These are phyloP conservation scores for Spatholobus suberectus DNA, from an alignment of 306 rosid genomes.

Conservation along the genomic window DNA sequence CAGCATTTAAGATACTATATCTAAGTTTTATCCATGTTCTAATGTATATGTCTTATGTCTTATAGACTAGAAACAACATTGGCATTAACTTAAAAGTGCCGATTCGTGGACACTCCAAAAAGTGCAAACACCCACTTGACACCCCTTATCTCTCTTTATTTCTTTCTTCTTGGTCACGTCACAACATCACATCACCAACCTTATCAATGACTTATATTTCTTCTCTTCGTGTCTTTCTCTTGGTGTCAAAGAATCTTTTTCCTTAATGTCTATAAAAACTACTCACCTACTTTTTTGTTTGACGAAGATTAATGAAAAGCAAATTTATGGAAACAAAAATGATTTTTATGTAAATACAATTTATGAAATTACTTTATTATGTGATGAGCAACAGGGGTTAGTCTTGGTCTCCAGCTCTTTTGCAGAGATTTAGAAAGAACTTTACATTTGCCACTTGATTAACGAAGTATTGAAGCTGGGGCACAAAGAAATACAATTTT, in stretches of 20 bases:
- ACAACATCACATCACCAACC: background rate
- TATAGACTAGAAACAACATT: background rate
- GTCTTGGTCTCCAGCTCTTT: constrained; percentile 13
- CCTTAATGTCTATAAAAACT: background rate
- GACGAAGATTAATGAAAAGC: background rate
- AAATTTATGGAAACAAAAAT: background rate
- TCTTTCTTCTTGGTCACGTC: background rate
- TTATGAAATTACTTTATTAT: background rate
- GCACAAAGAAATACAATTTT: background rate
- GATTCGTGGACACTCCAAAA: background rate
- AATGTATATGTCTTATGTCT: background rate
- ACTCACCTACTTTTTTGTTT: background rate
- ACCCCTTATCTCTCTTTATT: background rate
- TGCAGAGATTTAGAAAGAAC: background rate
- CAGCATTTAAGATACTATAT: too few species aligned
- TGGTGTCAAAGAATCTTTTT: background rate
- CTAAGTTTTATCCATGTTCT: too few species aligned
- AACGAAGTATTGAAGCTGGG: constrained; percentile 13
- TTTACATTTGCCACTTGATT: background rate
- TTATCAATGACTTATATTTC: background rate
- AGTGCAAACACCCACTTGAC: background rate
- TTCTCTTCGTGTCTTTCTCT: background rate
- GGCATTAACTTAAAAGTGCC: background rate
- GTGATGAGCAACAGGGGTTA: constrained; percentile 32
- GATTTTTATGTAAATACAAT: background rate